Evolutionary conservation across 148 eudicot species (phyloP).

Genomic region (Hydrangea macrophylla): DNA sequence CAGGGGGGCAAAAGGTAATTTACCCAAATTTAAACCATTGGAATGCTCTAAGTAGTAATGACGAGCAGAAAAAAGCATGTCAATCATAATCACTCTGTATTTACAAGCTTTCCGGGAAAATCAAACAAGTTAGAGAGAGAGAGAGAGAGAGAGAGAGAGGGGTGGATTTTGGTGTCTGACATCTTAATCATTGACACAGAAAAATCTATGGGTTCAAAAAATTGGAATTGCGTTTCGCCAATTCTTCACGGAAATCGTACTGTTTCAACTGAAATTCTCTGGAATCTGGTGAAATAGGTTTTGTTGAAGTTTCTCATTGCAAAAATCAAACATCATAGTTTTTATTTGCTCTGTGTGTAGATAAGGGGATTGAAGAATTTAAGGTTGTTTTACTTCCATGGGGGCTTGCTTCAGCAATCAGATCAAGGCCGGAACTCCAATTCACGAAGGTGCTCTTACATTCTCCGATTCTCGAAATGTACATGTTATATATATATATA

Average conservation of each 20-base stretch:
- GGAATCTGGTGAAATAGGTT: too few species aligned
- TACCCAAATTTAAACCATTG: too few species aligned
- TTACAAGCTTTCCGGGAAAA: constrained; percentile 6
- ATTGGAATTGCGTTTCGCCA: constrained; percentile 21
- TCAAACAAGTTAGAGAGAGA: background rate
- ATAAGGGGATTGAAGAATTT: background rate
- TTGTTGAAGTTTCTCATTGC: too few species aligned
- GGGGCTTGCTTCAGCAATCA: constrained; percentile 43
- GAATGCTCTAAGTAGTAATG: too few species aligned
- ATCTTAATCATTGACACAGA: constrained; percentile 14
- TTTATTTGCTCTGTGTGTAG: background rate
- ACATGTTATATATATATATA: too few species aligned
- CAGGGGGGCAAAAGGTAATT: too few species aligned
- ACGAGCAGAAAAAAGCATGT: too few species aligned
- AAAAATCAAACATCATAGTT: background rate
- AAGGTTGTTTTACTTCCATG: constrained; percentile 12
- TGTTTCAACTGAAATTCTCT: background rate
- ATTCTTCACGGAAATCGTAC: constrained; percentile 4
- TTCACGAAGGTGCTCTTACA: constrained; percentile 22
- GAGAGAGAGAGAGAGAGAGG: background rate
- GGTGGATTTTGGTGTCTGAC: constrained; percentile 20
- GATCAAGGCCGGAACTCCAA: constrained; percentile 35
- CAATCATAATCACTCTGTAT: background rate
- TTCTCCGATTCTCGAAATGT: too few species aligned
- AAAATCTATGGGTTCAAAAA: constrained; percentile 24